A percentile compares a stretch with the other conserved stretches of the same genome.
Evolutionary conservation across 805 yeast genomes (phyloP).

Genomic region (Pichia deserticola): DNA sequence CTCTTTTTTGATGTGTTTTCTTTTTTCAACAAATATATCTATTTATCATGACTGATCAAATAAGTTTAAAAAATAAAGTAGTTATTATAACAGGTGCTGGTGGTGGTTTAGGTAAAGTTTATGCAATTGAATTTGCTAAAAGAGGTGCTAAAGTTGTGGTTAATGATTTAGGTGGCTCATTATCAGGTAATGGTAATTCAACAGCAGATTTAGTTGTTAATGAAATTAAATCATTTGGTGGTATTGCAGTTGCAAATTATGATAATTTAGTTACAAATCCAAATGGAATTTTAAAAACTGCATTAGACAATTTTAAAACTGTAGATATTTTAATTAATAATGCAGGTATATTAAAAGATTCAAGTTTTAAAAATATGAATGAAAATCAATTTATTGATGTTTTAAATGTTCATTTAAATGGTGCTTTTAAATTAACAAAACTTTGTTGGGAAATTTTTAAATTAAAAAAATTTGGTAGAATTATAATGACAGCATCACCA

Average conservation of each 20-base stretch:
- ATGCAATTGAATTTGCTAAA: slow-evolving; percentile 79
- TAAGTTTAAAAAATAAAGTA: slow-evolving; percentile 71
- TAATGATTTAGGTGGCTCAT: slow-evolving; percentile 85
- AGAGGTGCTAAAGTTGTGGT: slow-evolving; percentile 95
- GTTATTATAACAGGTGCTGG: slow-evolving; percentile 97
- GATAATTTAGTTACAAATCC: slow-evolving; percentile 82
- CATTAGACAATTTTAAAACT: slow-evolving; percentile 78
- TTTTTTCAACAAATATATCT: background rate
- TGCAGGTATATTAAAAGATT: slow-evolving; percentile 91
- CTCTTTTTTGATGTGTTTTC: background rate
- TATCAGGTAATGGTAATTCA: slow-evolving; percentile 64
- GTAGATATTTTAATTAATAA: slow-evolving; percentile 87
- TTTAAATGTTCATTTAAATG: slow-evolving; percentile 80
- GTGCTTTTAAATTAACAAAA: slow-evolving; percentile 75
- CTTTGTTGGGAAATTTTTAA: slow-evolving; percentile 92
- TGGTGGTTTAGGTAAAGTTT: slow-evolving; percentile 88
- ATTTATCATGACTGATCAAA: slow-evolving; percentile 13
- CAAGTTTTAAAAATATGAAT: slow-evolving; percentile 79
- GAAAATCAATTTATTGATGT: slow-evolving; percentile 74
- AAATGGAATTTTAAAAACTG: slow-evolving; percentile 76
- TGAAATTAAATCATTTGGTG: slow-evolving; percentile 71
- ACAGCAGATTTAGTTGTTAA: slow-evolving; percentile 83
- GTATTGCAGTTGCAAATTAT: slow-evolving; percentile 87
- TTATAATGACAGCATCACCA: slow-evolving; percentile 91
- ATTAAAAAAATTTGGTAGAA: slow-evolving; percentile 80